Evolutionary conservation across 108 stramenopile species (phyloP), one percentile per base, ranked within the genome.

Genomic region (Thalassiosira profunda): DNA sequence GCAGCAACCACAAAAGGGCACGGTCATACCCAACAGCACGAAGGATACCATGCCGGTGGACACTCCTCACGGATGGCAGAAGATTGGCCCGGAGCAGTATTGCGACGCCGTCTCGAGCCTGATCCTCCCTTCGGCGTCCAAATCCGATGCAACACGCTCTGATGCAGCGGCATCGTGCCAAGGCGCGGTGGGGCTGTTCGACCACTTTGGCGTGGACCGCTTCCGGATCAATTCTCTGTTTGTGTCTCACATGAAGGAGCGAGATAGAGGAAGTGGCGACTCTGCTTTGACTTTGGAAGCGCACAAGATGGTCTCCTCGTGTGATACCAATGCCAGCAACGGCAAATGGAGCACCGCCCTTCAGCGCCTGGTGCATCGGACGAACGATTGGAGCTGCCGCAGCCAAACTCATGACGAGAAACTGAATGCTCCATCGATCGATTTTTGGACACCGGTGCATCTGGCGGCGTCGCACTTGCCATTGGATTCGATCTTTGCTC

Each of bases 1-100:
- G 14, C 15, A 66, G 52, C 48, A 30, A n/a, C 67, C 26, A 23
- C 24, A 59, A 45, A 49, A 42, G 14, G 54, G 26, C 25, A 40
- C 26, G 18, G 62, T 58, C 26, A 64, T 67, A 35, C 79, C 81
- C 5, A 84, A 73, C 29, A 76, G 66, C 37, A 76, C 83, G 15
- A 86, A 84, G 41, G 53, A 86, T 53, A 33, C 78, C 4, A 53
- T 88, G 15, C 38, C 70, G 38, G 67, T 90, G 9, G 80, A 86
- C 70, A 93, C 92, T 12, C 84, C 87, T 0, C 79, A 90, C 70
- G 92, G 92, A 41, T 72, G 87, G 69, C 88, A 88, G 60, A 68
- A 70, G 21, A 60, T 93, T 20, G 66, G 82, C 28, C 74, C 86
- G 3, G 82, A 68, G 23, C 49, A 74, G 38, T 93, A 90, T 52